A percentile compares a stretch with the other conserved stretches of the same genome.
These are phyloP conservation scores for Corchorus capsularis DNA, from an alignment of 345 rosid genomes.

Conservation along the genomic window DNA sequence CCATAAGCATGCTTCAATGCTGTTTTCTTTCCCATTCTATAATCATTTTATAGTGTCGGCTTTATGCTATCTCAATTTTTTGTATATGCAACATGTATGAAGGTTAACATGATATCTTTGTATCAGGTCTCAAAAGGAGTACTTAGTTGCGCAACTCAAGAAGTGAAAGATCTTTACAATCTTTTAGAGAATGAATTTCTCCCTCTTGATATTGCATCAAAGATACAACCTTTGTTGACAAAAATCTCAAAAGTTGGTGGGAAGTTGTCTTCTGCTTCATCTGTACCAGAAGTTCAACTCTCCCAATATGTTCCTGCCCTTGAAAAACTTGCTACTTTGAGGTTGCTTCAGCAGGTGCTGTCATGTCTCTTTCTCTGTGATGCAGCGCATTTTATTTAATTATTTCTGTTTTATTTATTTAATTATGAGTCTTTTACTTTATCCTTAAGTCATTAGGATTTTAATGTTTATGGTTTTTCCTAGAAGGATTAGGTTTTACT, in stretches of 20 bases:
- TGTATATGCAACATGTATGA: background rate
- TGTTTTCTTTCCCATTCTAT: background rate
- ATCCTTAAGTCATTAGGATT: too few relatives aligned
- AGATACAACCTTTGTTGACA: constrained; percentile 70
- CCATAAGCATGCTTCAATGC: background rate
- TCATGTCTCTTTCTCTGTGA: constrained; percentile 7
- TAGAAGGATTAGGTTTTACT: too few relatives aligned
- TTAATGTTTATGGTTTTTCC: too few relatives aligned
- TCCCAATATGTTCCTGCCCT: constrained; percentile 73
- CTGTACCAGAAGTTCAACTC: constrained; percentile 85
- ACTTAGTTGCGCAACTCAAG: constrained; percentile 91
- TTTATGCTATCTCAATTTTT: background rate
- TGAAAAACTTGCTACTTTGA: constrained; percentile 82
- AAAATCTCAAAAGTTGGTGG: constrained; percentile 89
- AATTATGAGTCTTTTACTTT: too few relatives aligned
- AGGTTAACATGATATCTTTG: background rate
- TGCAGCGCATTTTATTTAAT: too few relatives aligned
- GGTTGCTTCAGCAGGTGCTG: constrained; percentile 84
- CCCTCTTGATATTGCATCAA: constrained; percentile 81
- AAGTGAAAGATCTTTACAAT: constrained; percentile 92
- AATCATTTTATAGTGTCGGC: background rate
- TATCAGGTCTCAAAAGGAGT: constrained; percentile 84
- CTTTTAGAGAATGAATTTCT: constrained; percentile 88
- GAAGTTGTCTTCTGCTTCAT: constrained; percentile 86
- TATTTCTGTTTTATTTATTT: too few relatives aligned